These are phyloP conservation scores for Aspergillus olivimuriae DNA, from an alignment of 495 filamentous ascomycete species.

Conservation along the genomic window DNA sequence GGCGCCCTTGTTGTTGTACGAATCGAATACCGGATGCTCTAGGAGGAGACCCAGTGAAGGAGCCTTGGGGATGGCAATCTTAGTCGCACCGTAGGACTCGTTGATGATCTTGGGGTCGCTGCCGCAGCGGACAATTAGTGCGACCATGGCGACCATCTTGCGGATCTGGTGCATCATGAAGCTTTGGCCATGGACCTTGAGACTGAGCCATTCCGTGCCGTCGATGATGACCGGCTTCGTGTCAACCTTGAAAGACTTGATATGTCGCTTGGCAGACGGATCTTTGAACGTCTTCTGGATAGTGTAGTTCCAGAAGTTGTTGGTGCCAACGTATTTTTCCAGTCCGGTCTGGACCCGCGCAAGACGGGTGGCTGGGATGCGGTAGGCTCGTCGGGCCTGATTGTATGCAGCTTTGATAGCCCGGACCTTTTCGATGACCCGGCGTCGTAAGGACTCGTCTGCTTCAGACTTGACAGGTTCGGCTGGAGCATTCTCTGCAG, in stretches of 20 bases:
- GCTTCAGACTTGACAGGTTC: background rate
- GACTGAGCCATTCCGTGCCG: constrained; percentile 87
- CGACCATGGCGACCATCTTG: constrained; percentile 94
- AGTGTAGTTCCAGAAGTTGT: constrained; percentile 94
- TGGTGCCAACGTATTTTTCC: constrained; percentile 67
- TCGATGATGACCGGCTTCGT: constrained; percentile 71
- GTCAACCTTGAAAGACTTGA: constrained; percentile 78
- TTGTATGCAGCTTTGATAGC: constrained; percentile 72
- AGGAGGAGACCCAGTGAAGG: constrained; percentile 82
- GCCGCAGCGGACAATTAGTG: constrained; percentile 76
- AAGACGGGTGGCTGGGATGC: constrained; percentile 65
- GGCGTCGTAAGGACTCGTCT: constrained; percentile 11
- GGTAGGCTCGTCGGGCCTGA: constrained; percentile 71
- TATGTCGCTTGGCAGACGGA: constrained; percentile 75
- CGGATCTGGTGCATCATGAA: constrained; percentile 99
- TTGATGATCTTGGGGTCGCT: constrained; percentile 57
- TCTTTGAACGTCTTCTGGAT: constrained; percentile 76
- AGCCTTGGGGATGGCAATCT: constrained; percentile 88
- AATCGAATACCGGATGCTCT: constrained; percentile 83
- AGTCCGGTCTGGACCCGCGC: constrained; percentile 66
- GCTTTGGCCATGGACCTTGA: constrained; percentile 93
- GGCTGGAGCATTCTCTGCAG: constrained; percentile 8
- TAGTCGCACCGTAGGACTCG: constrained; percentile 58
- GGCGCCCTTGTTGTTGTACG: constrained; percentile 60
- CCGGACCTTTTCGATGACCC: constrained; percentile 58